Conservation (phyloP, 257 asterid genomes). For the Ilex aquifolium region DNA sequence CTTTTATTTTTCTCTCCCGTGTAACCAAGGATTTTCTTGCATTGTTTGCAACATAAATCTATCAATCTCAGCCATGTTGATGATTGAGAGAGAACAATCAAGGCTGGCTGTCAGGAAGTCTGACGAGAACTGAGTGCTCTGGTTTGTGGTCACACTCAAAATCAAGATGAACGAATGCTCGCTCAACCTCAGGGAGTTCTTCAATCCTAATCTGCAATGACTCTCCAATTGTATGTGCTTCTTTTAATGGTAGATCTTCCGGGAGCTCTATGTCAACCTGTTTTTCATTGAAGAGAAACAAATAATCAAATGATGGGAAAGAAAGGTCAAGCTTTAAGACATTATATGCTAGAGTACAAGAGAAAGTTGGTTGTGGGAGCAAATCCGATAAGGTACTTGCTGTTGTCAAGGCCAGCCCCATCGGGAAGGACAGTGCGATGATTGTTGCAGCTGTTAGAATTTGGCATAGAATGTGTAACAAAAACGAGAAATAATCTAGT, state of each 20-base stretch:
- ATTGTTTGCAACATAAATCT: neutral
- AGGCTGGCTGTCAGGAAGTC: slow-evolving; percentile 54
- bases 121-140: slow-evolving; percentile 57
- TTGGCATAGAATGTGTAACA: no score
- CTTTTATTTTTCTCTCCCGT: no score
- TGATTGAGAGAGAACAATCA: neutral
- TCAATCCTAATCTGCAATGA: slow-evolving; percentile 73
- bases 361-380: no score
- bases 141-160: slow-evolving; percentile 83
- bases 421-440: no score
- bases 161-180: slow-evolving; percentile 79
- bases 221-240: slow-evolving; percentile 73
- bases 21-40: no score
- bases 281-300: neutral
- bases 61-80: neutral
- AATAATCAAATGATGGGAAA: no score
- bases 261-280: slow-evolving; percentile 87
- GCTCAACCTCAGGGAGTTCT: slow-evolving; percentile 63
- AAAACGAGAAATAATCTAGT: no score
- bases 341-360: no score
- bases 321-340: no score
- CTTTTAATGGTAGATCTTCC: slow-evolving; percentile 59
- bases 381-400: no score
- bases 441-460: no score
- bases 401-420: no score